phyloP scores from a whole-genome alignment of 768 basidiomycete genomes.

The Phanerochaete carnosa region DNA sequence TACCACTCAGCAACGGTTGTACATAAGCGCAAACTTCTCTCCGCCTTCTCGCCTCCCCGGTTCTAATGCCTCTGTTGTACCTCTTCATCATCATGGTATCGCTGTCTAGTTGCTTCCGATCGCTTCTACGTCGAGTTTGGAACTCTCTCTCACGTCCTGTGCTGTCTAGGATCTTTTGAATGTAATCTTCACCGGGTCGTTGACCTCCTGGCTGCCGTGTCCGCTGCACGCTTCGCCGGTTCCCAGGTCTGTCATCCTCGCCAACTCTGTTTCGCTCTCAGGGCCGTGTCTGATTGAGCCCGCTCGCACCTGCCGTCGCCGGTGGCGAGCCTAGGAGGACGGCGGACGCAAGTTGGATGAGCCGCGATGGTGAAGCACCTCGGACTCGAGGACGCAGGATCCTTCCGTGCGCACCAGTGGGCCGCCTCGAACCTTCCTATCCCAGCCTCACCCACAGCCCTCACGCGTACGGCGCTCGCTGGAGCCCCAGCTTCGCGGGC shows the following conservation, averaged over 20 bases:
- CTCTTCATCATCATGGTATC: not conserved
- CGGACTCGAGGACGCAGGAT: not conserved
- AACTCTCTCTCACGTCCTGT: not conserved
- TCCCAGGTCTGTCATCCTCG: not conserved
- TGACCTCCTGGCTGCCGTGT: not conserved
- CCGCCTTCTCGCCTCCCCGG: not conserved
- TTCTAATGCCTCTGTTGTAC: not conserved
- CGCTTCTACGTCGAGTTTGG: not conserved
- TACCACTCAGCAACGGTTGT: slow-evolving; percentile 1
- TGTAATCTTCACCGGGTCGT: not conserved
- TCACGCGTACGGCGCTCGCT: not conserved
- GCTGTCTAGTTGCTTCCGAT: not conserved
- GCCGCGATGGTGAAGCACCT: not conserved
- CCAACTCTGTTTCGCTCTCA: not conserved
- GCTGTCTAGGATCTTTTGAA: not conserved
- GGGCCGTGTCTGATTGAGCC: not conserved
- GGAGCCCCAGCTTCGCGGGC: not conserved
- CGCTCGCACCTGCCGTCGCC: not conserved
- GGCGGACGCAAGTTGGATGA: not conserved
- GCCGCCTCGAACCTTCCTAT: not conserved
- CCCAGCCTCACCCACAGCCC: not conserved
- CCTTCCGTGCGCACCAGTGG: not conserved
- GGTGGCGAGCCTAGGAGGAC: not conserved
- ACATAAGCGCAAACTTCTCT: not conserved
- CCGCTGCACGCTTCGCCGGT: not conserved